Percentiles rank a stretch among this genome's conserved stretches.
phyloP scores from a whole-genome alignment of 306 rosid genomes.

The Rosa rugosa region DNA sequence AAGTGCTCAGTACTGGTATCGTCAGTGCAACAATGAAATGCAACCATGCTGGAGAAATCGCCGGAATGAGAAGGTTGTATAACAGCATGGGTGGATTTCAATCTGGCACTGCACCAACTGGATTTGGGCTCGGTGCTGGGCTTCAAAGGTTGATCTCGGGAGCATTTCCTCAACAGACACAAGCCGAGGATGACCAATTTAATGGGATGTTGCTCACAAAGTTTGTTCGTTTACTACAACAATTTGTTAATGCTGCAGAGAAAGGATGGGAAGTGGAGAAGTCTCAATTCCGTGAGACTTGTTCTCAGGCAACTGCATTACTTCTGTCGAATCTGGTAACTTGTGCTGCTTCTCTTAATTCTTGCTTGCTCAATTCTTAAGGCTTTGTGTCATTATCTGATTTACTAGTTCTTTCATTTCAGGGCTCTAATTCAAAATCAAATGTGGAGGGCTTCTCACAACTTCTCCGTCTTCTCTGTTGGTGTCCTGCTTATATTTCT shows the following conservation, averaged over 20 bases:
- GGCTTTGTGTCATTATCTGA: slow-evolving; percentile 28
- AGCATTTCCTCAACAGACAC: slow-evolving; percentile 77
- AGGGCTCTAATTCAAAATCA: slow-evolving; percentile 85
- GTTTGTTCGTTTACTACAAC: slow-evolving; percentile 88
- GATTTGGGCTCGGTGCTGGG: slow-evolving; percentile 81
- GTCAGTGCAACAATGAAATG: slow-evolving; percentile 89
- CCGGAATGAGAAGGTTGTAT: slow-evolving; percentile 98
- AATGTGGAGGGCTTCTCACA: slow-evolving; percentile 92
- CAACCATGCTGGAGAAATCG: slow-evolving; percentile 97
- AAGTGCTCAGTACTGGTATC: slow-evolving; percentile 91
- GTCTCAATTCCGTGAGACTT: slow-evolving; percentile 85
- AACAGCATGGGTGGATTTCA: slow-evolving; percentile 98
- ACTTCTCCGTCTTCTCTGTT: slow-evolving; percentile 97
- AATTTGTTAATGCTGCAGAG: slow-evolving; percentile 85
- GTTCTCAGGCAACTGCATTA: slow-evolving; percentile 97
- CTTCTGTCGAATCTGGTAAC: slow-evolving; percentile 90
- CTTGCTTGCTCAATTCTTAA: slow-evolving; percentile 6
- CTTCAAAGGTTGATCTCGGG: slow-evolving; percentile 95
- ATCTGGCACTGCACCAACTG: slow-evolving; percentile 51
- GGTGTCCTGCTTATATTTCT: slow-evolving; percentile 98
- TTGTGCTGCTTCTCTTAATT: slow-evolving; percentile 19
- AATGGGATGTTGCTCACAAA: slow-evolving; percentile 81
- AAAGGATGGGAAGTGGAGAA: slow-evolving; percentile 88
- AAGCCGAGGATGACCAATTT: slow-evolving; percentile 77
- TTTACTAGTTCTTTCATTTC: slow-evolving; percentile 33